Evolutionary conservation across 139 green algal genomes (phyloP).

Genomic region (Chlamydomonas urium): DNA sequence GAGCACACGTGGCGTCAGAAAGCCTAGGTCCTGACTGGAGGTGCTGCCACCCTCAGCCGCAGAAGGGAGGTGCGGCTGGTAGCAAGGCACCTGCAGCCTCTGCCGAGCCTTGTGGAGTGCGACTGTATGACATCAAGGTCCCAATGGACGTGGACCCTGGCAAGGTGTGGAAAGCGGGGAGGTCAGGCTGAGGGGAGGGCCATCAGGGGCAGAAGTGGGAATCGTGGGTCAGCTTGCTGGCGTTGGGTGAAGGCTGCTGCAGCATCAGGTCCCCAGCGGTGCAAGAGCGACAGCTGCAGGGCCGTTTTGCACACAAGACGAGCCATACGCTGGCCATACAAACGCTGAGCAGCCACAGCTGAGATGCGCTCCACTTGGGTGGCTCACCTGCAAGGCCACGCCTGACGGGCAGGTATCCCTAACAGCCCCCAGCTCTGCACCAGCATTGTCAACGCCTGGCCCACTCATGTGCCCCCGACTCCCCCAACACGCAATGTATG

Average conservation of each 20-base stretch:
- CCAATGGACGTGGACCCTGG: slow-evolving; percentile 44
- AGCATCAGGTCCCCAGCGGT: too few species aligned
- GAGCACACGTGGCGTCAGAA: too few species aligned
- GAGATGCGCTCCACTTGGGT: background rate
- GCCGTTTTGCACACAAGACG: too few species aligned
- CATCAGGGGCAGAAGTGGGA: background rate
- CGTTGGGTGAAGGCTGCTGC: too few species aligned
- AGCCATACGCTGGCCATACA: too few species aligned
- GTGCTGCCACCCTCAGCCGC: too few species aligned
- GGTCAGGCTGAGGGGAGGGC: background rate
- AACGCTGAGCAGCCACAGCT: too few species aligned
- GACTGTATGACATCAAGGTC: slow-evolving; percentile 51
- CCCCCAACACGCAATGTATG: background rate
- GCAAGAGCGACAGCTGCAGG: too few species aligned
- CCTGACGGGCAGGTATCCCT: background rate
- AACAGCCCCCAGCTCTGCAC: background rate
- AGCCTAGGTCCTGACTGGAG: too few species aligned
- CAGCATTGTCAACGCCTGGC: background rate
- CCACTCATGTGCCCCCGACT: background rate
- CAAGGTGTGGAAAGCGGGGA: slow-evolving; percentile 27
- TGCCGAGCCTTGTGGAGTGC: slow-evolving; percentile 10
- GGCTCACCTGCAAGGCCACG: background rate
- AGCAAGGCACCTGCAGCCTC: background rate
- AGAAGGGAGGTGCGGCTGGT: too few species aligned
- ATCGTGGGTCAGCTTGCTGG: background rate